Evolutionary conservation across 1,139 yeast genomes (phyloP), one percentile per base, ranked within the genome.

Genomic region (Chernovozyma aurita): DNA sequence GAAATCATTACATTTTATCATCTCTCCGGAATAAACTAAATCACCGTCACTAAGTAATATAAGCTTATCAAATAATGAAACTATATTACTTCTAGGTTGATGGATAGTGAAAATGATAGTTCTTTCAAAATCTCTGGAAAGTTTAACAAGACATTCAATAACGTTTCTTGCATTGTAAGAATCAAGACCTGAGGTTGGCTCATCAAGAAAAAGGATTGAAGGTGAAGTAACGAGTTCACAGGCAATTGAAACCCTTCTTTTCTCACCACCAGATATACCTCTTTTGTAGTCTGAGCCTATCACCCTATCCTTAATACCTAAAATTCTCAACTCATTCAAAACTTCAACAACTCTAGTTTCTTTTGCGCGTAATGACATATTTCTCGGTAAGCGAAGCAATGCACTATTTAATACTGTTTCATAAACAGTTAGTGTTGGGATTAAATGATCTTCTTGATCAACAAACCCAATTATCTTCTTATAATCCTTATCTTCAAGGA

Each of bases 41-140:
- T 80, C 80, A 42, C 98, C 98, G 44, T 83, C 83, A 28, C 96
- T 85, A 37, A 92, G 69, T 34, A 92, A 64, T 2, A 92, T 59
- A 37, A 92, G 70, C 46, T 83, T 82, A 55, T 90, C 97, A 61
- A 92, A 92, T 38, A 87, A 63, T 0, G 96, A 80, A 21, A 92
- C 97, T 54, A 92, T 90, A 50, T 92, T 92, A 42, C 96, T 86
- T 54, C 98, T 76, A n/a, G 98, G 98, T 55, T 92, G 98, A 61
- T 92, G 98, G 45, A 92, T 92, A 0, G 98, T 87, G 54, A 92
- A 83, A 1, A 92, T 78, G 33, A 92, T 81, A 0, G 98, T 90
- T 53, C 97, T 77, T 42, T 83, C 80, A 56, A 81, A 85, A 47
- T 81, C 84, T 41, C 81, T 70, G 0, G 97, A 87, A 42, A 92